Percentiles rank a stretch among this genome's conserved stretches.
These are phyloP conservation scores for Leptomonas pyrrhocoris DNA, from an alignment of 208 protist species.

Conservation along the genomic window DNA sequence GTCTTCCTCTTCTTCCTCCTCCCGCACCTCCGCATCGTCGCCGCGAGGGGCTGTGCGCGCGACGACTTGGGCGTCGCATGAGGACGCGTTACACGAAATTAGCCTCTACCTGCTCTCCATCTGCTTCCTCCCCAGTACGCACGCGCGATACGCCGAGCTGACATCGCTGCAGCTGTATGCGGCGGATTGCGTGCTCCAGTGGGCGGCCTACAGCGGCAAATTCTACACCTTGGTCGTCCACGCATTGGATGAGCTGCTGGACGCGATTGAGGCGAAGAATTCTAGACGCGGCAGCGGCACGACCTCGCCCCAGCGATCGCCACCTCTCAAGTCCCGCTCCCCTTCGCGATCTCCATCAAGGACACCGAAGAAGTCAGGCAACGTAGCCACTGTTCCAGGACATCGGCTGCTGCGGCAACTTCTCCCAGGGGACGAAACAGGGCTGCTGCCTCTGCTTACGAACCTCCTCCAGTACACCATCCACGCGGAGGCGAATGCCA, in stretches of 20 bases:
- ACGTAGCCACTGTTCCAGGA: not conserved
- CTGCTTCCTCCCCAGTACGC: constrained; percentile 30
- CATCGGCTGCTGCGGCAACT: constrained; percentile 20
- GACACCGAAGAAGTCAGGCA: not conserved
- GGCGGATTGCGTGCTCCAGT: constrained; percentile 72
- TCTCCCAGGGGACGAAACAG: constrained; percentile 29
- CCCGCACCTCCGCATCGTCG: constrained; percentile 37
- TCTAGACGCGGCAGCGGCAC: not conserved
- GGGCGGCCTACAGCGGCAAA: constrained; percentile 61
- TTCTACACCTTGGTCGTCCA: constrained; percentile 75
- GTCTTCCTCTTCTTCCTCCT: constrained; percentile 2
- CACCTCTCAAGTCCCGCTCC: constrained; percentile 1
- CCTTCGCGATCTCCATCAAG: constrained; percentile 6
- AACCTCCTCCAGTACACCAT: constrained; percentile 54
- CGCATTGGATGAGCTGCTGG: constrained; percentile 34
- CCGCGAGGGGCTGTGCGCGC: constrained; percentile 48
- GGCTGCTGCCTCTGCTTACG: constrained; percentile 69
- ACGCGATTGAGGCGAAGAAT: constrained; percentile 21
- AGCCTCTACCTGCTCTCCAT: constrained; percentile 54
- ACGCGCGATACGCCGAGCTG: constrained; percentile 33
- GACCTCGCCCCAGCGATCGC: not conserved
- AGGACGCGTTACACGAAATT: constrained; percentile 52
- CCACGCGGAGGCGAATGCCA: constrained; percentile 63
- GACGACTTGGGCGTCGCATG: constrained; percentile 68
- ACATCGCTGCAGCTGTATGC: constrained; percentile 56